These are phyloP conservation scores for Myochromella boudieri DNA, from an alignment of 768 basidiomycete genomes.

Conservation along the genomic window DNA sequence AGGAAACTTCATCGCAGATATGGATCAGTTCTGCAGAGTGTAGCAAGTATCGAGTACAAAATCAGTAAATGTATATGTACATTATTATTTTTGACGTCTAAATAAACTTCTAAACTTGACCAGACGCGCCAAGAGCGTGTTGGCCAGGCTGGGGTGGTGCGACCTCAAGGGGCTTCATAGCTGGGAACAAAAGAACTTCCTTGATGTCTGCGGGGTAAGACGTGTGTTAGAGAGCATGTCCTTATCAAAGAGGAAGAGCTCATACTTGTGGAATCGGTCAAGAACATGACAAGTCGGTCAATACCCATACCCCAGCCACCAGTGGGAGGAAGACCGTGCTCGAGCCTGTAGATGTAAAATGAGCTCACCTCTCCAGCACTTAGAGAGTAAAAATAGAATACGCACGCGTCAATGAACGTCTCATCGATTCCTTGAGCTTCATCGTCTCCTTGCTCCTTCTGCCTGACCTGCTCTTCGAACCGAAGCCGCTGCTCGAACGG, in stretches of 20 bases:
- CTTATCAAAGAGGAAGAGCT: background rate
- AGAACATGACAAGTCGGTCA: slow-evolving; percentile 97
- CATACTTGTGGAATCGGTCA: slow-evolving; percentile 92
- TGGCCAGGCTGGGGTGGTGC: slow-evolving; percentile 22
- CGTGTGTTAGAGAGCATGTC: background rate
- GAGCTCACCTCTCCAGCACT: slow-evolving; percentile 8
- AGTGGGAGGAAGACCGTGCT: slow-evolving; percentile 96
- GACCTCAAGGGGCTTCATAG: slow-evolving; percentile 85
- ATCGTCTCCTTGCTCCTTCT: slow-evolving; percentile 97
- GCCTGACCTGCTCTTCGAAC: slow-evolving; percentile 92
- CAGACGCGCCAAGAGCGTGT: slow-evolving; percentile 26
- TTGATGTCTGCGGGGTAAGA: slow-evolving; percentile 71
- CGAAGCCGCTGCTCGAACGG: slow-evolving; percentile 94
- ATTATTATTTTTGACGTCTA: slow-evolving; percentile 8
- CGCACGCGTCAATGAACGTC: slow-evolving; percentile 92
- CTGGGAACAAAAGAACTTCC: slow-evolving; percentile 94
- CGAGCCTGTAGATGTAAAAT: slow-evolving; percentile 54
- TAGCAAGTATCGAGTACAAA: no score
- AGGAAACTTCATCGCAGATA: no score
- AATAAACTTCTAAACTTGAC: slow-evolving; percentile 27
- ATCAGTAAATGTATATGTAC: slow-evolving; percentile 7
- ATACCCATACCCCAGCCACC: slow-evolving; percentile 98
- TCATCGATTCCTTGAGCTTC: slow-evolving; percentile 98
- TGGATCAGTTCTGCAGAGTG: no score
- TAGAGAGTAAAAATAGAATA: slow-evolving; percentile 15